Evolutionary conservation across 495 filamentous ascomycete species (phyloP).

Genomic region (Podospora anserina): DNA sequence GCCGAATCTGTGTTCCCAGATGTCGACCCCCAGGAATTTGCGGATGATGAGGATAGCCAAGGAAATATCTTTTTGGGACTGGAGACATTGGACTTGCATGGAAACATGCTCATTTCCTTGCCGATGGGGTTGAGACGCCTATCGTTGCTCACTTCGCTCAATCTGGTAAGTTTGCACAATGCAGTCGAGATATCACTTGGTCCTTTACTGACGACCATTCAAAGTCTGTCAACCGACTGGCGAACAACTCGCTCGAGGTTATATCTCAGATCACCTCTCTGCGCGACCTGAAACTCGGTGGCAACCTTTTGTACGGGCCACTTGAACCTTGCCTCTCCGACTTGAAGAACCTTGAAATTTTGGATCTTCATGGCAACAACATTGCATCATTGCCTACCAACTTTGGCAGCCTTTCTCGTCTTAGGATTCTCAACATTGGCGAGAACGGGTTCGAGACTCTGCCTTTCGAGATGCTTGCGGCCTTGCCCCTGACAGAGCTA

Average conservation of each 20-base stretch:
- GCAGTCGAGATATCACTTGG: not conserved
- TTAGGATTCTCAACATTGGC: constrained; percentile 71
- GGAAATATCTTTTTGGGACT: constrained; percentile 80
- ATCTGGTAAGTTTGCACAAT: constrained; percentile 59
- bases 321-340: constrained; percentile 56
- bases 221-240: constrained; percentile 78
- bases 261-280: constrained; percentile 67
- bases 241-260: constrained; percentile 64
- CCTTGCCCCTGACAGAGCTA: constrained; percentile 70
- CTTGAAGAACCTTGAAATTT: constrained; percentile 65
- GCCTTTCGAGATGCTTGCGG: constrained; percentile 63
- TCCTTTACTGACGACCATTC: constrained; percentile 8
- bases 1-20: constrained; percentile 75
- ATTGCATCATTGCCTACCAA: constrained; percentile 70
- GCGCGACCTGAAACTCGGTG: constrained; percentile 74
- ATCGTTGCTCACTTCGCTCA: constrained; percentile 69
- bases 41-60: constrained; percentile 58
- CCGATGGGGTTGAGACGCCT: constrained; percentile 75
- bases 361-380: constrained; percentile 79
- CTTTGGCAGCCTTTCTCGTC: constrained; percentile 58
- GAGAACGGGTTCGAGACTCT: constrained; percentile 69
- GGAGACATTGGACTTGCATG: constrained; percentile 79
- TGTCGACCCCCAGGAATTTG: constrained; percentile 52
- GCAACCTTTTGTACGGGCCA: constrained; percentile 68
- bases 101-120: constrained; percentile 68